These are phyloP conservation scores for Spathaspora girioi DNA, from an alignment of 805 yeast genomes.

Conservation along the genomic window DNA sequence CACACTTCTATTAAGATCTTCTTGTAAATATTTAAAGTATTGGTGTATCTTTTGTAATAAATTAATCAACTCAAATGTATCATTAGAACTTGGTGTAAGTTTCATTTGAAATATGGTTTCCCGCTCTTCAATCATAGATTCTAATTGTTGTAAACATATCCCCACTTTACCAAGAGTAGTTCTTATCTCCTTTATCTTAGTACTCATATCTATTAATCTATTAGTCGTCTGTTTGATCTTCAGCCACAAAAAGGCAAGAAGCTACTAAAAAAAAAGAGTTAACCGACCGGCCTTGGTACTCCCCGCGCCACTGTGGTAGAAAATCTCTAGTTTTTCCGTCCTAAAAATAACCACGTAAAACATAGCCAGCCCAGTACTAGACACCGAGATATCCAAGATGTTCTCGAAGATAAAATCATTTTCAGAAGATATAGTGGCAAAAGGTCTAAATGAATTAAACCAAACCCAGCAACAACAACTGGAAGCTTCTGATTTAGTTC, in stretches of 20 bases:
- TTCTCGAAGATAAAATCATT: constrained; percentile 39
- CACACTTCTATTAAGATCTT: constrained; percentile 16
- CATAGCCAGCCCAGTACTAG: not conserved
- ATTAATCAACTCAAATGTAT: constrained; percentile 32
- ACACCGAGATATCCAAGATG: constrained; percentile 17
- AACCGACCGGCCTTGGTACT: not conserved
- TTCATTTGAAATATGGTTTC: constrained; percentile 23
- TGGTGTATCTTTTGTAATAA: constrained; percentile 23
- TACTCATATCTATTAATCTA: no score
- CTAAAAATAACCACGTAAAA: not conserved
- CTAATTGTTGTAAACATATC: constrained; percentile 15
- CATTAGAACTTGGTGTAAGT: constrained; percentile 36
- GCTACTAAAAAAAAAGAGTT: not conserved
- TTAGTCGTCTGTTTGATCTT: not conserved
- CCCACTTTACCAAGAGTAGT: constrained; percentile 6
- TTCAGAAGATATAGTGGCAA: constrained; percentile 42
- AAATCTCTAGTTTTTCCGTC: not conserved
- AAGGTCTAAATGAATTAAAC: constrained; percentile 33
- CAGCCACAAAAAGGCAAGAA: not conserved
- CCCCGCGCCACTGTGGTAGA: not conserved
- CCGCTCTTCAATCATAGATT: constrained; percentile 30
- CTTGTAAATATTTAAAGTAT: constrained; percentile 24
- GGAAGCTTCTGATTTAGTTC: constrained; percentile 18
- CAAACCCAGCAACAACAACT: not conserved
- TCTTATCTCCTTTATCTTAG: constrained; percentile 5